phyloP scores from a whole-genome alignment of 2,329 filamentous ascomycete genomes.

The Neonectria hederae region DNA sequence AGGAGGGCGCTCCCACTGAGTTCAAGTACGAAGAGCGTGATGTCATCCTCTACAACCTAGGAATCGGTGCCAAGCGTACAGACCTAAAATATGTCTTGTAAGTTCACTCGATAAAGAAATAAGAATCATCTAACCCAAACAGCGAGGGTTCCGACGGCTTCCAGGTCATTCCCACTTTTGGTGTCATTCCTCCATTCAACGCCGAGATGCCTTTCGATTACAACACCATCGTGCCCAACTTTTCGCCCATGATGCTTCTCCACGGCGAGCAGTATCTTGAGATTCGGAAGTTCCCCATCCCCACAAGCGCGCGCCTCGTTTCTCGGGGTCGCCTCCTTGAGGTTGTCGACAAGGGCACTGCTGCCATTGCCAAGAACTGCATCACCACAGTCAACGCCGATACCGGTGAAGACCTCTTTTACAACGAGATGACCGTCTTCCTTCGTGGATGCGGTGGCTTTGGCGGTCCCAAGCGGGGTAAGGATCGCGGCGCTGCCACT shows the following conservation, averaged over 20 bases:
- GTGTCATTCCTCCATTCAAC: conserved; percentile 94
- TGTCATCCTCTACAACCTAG: conserved; percentile 94
- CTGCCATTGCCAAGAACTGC: conserved; percentile 82
- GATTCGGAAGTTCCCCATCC: conserved; percentile 89
- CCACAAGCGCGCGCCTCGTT: conserved; percentile 80
- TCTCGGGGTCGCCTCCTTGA: conserved; percentile 86
- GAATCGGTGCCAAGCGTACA: conserved; percentile 88
- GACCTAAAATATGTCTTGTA: conserved; percentile 87
- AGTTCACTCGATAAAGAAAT: conserved; percentile 31
- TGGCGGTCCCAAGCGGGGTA: conserved; percentile 80
- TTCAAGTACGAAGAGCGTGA: conserved; percentile 89
- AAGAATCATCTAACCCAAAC: conserved; percentile 13
- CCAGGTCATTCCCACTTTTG: conserved; percentile 93
- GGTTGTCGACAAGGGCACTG: conserved; percentile 94
- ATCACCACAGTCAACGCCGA: conserved; percentile 85
- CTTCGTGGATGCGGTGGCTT: conserved; percentile 92
- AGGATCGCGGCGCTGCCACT: conserved; percentile 82
- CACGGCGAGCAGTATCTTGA: conserved; percentile 99
- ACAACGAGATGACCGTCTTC: conserved; percentile 96
- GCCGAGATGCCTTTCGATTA: conserved; percentile 82
- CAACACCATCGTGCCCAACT: conserved; percentile 89
- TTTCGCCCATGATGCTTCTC: conserved; percentile 97
- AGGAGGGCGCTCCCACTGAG: conserved; percentile 74
- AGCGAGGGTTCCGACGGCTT: conserved; percentile 89
- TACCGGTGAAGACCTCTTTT: conserved; percentile 91